phyloP scores from a whole-genome alignment of 2,329 filamentous ascomycete species.

The Escovopsis sp. region DNA sequence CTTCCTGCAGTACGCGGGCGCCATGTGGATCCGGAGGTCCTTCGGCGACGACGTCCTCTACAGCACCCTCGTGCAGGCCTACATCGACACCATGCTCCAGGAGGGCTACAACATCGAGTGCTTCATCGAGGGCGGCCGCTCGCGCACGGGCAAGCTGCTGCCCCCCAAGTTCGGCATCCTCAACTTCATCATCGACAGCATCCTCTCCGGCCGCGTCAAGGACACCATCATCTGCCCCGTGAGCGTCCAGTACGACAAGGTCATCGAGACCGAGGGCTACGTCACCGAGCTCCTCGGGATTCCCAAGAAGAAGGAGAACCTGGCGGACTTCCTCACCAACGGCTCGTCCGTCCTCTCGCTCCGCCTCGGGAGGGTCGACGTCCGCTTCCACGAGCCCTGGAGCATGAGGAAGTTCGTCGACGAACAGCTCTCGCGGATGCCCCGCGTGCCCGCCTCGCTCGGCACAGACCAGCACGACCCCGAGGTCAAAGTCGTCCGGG shows the following conservation, averaged over 20 bases:
- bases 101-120: conserved; percentile 92
- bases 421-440: conserved; percentile 50
- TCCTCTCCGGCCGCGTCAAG: conserved; percentile 74
- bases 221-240: conserved; percentile 93
- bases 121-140: conserved; percentile 91
- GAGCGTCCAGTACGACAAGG: conserved; percentile 96
- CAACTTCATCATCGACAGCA: conserved; percentile 78
- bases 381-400: conserved; percentile 95
- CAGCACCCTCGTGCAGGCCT: conserved; percentile 82
- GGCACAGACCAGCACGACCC: conserved; percentile 32
- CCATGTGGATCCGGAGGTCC: conserved; percentile 88
- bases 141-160: conserved; percentile 82
- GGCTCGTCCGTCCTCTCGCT: conserved; percentile 76
- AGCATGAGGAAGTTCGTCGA: conserved; percentile 70
- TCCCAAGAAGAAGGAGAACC: conserved; percentile 89
- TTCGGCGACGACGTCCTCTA: conserved; percentile 91
- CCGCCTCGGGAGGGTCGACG: conserved; percentile 81
- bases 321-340: conserved; percentile 75
- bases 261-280: conserved; percentile 95
- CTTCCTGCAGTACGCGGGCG: conserved; percentile 90
- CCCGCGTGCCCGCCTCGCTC: conserved; percentile 26
- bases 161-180: conserved; percentile 93
- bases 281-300: conserved; percentile 86
- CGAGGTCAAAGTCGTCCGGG: conserved; percentile 39
- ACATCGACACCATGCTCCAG: conserved; percentile 83